Conservation (phyloP, 2,329 filamentous ascomycete species). For the Kalaharituber pfeilii region DNA sequence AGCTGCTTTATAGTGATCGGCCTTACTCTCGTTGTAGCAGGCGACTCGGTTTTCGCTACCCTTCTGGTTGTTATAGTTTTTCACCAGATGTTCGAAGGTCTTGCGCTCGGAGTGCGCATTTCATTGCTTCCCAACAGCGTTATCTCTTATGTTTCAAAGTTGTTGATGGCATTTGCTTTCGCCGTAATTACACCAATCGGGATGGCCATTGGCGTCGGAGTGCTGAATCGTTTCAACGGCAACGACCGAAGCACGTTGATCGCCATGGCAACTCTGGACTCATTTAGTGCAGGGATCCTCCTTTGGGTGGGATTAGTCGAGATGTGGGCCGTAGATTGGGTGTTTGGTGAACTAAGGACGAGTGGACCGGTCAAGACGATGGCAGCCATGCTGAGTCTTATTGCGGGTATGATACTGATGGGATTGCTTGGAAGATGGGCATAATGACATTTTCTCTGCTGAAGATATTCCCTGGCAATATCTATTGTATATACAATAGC, state of each 20-base stretch:
- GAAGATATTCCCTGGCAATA: no score
- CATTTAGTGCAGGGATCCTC: slow-evolving; percentile 56
- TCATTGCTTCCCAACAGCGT: slow-evolving; percentile 34
- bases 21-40: slow-evolving; percentile 44
- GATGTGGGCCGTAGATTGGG: slow-evolving; percentile 65
- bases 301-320: slow-evolving; percentile 67
- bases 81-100: slow-evolving; percentile 62
- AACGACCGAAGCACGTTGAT: slow-evolving; percentile 51
- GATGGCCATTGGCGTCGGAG: slow-evolving; percentile 64
- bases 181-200: slow-evolving; percentile 57
- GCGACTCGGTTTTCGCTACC: slow-evolving; percentile 39
- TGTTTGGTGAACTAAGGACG: slow-evolving; percentile 32
- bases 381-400: slow-evolving; percentile 37
- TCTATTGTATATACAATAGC: no score
- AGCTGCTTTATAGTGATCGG: slow-evolving; percentile 37
- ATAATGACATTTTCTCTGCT: no score
- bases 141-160: slow-evolving; percentile 27
- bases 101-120: slow-evolving; percentile 56
- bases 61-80: slow-evolving; percentile 55
- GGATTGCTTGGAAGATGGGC: slow-evolving; percentile 61
- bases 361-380: slow-evolving; percentile 30
- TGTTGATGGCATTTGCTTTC: slow-evolving; percentile 45
- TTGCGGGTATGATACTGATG: slow-evolving; percentile 51
- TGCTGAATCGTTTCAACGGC: slow-evolving; percentile 53
- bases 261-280: slow-evolving; percentile 56